phyloP scores from a whole-genome alignment of 169 alveolate genomes.

The Plasmodium fragile region DNA sequence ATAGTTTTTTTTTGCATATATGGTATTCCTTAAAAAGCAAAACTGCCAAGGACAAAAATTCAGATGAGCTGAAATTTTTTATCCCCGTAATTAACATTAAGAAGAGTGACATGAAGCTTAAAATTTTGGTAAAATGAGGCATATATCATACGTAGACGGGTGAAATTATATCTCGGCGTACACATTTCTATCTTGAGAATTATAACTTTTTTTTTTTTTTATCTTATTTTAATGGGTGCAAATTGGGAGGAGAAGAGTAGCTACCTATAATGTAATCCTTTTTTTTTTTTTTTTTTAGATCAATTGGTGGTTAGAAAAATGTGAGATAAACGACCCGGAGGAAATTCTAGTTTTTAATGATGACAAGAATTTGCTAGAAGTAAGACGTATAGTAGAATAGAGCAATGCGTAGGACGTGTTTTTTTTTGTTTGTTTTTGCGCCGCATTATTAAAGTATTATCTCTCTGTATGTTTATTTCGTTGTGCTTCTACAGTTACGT shows the following conservation, averaged over 20 bases:
- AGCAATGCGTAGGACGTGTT: background rate
- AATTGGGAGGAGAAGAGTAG: background rate
- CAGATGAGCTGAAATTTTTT: constrained; percentile 35
- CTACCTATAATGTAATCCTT: background rate
- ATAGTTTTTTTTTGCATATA: constrained; percentile 67
- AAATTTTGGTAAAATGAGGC: constrained; percentile 51
- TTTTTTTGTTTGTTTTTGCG: background rate
- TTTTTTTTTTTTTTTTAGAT: constrained; percentile 38
- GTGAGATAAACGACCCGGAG: constrained; percentile 49
- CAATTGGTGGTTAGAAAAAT: constrained; percentile 71
- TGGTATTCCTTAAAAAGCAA: constrained; percentile 66
- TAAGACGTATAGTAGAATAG: background rate
- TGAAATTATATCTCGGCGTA: background rate
- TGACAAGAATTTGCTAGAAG: constrained; percentile 53
- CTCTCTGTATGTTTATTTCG: background rate
- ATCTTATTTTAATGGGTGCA: background rate
- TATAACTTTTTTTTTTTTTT: background rate
- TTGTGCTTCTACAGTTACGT: background rate
- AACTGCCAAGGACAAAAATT: background rate
- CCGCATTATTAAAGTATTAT: background rate
- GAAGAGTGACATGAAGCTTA: constrained; percentile 58
- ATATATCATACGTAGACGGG: background rate
- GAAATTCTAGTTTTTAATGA: constrained; percentile 62
- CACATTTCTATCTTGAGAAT: background rate
- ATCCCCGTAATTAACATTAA: constrained; percentile 75